Evolutionary conservation across 805 yeast species (phyloP), one percentile per base, ranked within the genome.

Genomic region (Lipomyces yamadae): DNA sequence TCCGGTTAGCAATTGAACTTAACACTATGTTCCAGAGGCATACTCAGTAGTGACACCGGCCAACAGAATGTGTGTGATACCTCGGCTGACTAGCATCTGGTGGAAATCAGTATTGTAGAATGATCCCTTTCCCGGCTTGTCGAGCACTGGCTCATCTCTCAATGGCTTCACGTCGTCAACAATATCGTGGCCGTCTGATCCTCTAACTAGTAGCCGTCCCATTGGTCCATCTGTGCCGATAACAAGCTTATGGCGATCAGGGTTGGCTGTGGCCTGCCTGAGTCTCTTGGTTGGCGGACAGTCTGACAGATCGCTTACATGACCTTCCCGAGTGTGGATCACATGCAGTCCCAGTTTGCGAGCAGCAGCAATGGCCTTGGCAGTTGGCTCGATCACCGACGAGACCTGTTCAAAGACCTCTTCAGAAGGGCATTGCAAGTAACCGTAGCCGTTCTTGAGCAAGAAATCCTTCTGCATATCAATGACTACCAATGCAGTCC

Each of bases 121-220:
- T 1, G 77, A 73, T n/a, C 78, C 78, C 61, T 76, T 76, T n/a
- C 78, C 79, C 1, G 79, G 78, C 63, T 76, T 76, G 67, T 76
- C 79, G 18, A 76, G 72, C 10, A 76, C 74, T 13, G 74, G 62
- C 64, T 76, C 79, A 18, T 70, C 64, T 45, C 61, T 55, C 45
- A 73, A 58, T 13, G 79, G 79, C 57, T 71, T 74, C 34, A 76
- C 64, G 32, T 70, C 77, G 59, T 76, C 78, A 48, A 76, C 72
- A 8, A 76, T 75, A 55, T 75, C 79, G 55, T 76, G 79, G 1
- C 79, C 78, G 61, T 73, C 70, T 52, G 76, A 76, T 1, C 77
- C 77, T 24, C 76, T 68, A 29, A 76, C 77, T 32, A 76, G 67
- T 15, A 76, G 69, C 30, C 73, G 62, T 10, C 79, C 79, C 78